phyloP scores from a whole-genome alignment of 257 asterid genomes.

The Lavandula angustifolia region DNA sequence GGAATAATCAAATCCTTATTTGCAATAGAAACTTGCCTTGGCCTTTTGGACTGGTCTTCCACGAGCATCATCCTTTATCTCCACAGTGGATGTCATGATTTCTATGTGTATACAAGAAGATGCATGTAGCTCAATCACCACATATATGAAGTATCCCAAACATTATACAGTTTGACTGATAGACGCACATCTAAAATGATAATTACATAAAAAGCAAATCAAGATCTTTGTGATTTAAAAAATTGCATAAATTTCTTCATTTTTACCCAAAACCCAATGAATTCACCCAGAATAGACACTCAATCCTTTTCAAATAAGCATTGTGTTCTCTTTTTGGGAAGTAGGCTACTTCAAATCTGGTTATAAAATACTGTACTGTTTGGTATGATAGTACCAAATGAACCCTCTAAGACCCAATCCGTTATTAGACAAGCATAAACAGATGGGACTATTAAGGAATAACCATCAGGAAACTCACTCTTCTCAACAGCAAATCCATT shows the following conservation, averaged over 20 bases:
- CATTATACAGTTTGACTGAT: background rate
- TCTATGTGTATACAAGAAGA: slow-evolving; percentile 46
- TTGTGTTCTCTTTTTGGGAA: too few species aligned
- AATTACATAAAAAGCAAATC: background rate
- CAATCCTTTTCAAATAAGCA: background rate
- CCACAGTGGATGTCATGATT: slow-evolving; percentile 83
- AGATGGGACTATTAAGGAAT: background rate
- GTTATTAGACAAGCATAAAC: background rate
- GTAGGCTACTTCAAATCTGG: background rate
- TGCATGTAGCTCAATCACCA: slow-evolving; percentile 21
- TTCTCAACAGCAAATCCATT: slow-evolving; percentile 87
- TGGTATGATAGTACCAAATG: background rate
- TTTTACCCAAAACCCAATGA: slow-evolving; percentile 7
- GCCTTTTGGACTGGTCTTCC: slow-evolving; percentile 84
- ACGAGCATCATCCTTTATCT: slow-evolving; percentile 72
- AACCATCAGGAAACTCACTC: slow-evolving; percentile 53
- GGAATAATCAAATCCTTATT: background rate
- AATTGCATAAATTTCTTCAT: background rate
- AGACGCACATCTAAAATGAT: background rate
- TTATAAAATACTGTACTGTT: background rate
- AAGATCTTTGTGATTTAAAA: background rate
- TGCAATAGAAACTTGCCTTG: slow-evolving; percentile 47
- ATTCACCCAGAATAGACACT: background rate
- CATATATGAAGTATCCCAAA: background rate
- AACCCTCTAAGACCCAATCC: background rate